Evolutionary conservation across 2,329 filamentous ascomycete genomes (phyloP).

Genomic region (Microascus cirrosus): DNA sequence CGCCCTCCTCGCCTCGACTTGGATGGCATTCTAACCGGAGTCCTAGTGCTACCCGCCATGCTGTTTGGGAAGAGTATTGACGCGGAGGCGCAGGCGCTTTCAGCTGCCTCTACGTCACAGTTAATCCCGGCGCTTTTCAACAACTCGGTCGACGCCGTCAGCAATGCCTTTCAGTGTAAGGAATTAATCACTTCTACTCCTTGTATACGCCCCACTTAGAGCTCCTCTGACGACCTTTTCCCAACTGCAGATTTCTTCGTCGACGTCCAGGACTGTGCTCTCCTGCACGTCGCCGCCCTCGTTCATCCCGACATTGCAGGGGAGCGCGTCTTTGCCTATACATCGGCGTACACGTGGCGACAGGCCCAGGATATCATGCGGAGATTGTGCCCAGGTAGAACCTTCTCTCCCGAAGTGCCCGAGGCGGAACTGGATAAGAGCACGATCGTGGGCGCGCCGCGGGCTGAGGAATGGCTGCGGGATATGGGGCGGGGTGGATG

Average conservation of each 20-base stretch:
- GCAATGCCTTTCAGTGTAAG: background rate
- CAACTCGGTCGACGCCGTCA: slow-evolving; percentile 7
- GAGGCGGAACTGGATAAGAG: background rate
- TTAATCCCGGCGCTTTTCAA: slow-evolving; percentile 11
- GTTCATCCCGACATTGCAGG: slow-evolving; percentile 11
- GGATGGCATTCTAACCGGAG: slow-evolving; percentile 6
- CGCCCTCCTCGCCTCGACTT: too few relatives aligned
- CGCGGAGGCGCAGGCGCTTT: slow-evolving; percentile 5
- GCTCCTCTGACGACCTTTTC: too few relatives aligned
- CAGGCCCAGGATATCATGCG: slow-evolving; percentile 9
- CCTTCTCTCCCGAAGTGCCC: slow-evolving; percentile 6
- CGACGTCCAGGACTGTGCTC: slow-evolving; percentile 12
- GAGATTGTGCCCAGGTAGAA: slow-evolving; percentile 7
- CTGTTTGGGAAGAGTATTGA: slow-evolving; percentile 12
- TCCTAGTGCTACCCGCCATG: slow-evolving; percentile 14
- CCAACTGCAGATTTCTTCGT: slow-evolving; percentile 7
- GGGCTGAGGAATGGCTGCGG: background rate
- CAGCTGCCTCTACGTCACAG: slow-evolving; percentile 10
- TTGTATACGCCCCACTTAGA: too few relatives aligned
- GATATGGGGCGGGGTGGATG: slow-evolving; percentile 4
- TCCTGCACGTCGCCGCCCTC: slow-evolving; percentile 14
- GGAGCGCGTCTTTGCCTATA: slow-evolving; percentile 15
- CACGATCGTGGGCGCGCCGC: background rate
- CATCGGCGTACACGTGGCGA: slow-evolving; percentile 10
- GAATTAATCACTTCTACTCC: background rate